Base-by-base conservation (phyloP, 495 filamentous ascomycete genomes). In the Aspergillus bridgeri region DNA sequence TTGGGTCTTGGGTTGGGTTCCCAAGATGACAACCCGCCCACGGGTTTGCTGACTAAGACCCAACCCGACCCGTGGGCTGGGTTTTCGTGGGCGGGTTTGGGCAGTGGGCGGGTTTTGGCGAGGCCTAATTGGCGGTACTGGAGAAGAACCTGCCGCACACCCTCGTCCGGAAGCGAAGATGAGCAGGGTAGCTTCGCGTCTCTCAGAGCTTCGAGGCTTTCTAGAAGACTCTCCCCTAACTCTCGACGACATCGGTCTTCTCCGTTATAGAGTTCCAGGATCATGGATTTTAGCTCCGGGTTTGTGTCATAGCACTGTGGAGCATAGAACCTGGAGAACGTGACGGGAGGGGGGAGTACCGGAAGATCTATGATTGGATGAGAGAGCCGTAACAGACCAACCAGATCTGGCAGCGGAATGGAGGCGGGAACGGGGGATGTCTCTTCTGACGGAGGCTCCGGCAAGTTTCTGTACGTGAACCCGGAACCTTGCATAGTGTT, bases 151-250 rank as follows among this genome's bases (percentile, higher is more conserved):
- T n/a, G n/a, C n/a, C n/a, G n/a, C n/a, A n/a, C n/a, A n/a, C n/a
- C n/a, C n/a, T n/a, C n/a, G n/a, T n/a, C n/a, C n/a, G n/a, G n/a
- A n/a, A n/a, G n/a, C n/a, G n/a, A n/a, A n/a, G n/a, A n/a, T n/a
- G n/a, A n/a, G n/a, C n/a, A 53, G 24, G 46, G 51, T 24, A 52
- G 25, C 2, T 59, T 2, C 1, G 24, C 22, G 20, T 25, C 25
- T 45, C 51, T 29, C 5, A 62, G 22, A 42, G 56, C 47, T 15
- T 56, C 56, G 17, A 62, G 44, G 49, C 60, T 62, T 17, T 59
- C 29, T 29, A 23, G 18, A 21, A 62, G 55, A 17, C 51, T 20
- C 9, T 49, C 33, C 17, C 55, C 55, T 48, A 54, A 50, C 29
- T 58, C 45, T 19, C 33, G 42, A 29, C 51, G 45, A 22, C 48